Conservation (phyloP, 2,329 filamentous ascomycete species). For the Monosporascus sp. region DNA sequence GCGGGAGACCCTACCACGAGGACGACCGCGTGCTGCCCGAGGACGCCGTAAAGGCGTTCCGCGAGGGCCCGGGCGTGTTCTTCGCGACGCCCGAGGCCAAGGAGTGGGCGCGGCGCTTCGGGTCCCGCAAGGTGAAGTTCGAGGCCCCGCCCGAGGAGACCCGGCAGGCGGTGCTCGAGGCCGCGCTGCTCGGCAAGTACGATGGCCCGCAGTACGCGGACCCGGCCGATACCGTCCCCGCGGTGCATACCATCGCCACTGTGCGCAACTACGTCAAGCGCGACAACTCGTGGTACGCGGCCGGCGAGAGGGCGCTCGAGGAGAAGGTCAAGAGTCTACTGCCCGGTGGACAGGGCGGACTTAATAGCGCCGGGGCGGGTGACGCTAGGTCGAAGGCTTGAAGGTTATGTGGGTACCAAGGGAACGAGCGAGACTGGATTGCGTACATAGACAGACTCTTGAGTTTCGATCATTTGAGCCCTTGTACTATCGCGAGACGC, state of each 20-base stretch:
- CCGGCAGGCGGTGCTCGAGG: constrained; percentile 29
- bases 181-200: constrained; percentile 33
- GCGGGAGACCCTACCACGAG: constrained; percentile 28
- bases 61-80: constrained; percentile 29
- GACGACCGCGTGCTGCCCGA: constrained; percentile 11
- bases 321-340: constrained; percentile 22
- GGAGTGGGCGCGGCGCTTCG: constrained; percentile 16
- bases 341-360: constrained; percentile 1
- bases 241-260: constrained; percentile 20
- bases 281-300: constrained; percentile 25
- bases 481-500: background rate
- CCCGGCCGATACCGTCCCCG: constrained; percentile 19
- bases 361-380: background rate
- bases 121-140: constrained; percentile 10
- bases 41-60: constrained; percentile 18
- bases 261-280: constrained; percentile 31
- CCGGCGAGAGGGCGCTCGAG: constrained; percentile 17
- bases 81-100: constrained; percentile 30
- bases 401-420: background rate
- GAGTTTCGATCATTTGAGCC: constrained; percentile 3
- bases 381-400: constrained; percentile 9
- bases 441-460: background rate
- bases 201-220: constrained; percentile 24
- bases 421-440: background rate
- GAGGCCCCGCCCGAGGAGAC: constrained; percentile 14